These are phyloP conservation scores for Zygoascus meyerae DNA, from an alignment of 1,139 yeast species.

Conservation along the genomic window DNA sequence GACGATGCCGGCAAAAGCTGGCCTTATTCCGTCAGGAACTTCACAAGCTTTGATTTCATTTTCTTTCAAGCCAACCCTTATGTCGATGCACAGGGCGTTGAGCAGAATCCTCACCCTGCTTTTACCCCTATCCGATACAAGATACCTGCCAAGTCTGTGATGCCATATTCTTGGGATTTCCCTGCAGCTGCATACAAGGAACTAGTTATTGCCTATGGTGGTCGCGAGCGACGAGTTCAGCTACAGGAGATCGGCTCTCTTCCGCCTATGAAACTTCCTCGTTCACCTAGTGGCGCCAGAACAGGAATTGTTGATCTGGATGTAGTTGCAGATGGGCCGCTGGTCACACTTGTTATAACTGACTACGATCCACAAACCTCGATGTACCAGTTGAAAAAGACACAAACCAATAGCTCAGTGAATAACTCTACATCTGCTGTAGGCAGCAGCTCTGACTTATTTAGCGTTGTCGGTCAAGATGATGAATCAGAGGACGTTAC, in stretches of 20 bases:
- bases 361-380: conserved; percentile 75
- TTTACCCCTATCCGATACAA: conserved; percentile 56
- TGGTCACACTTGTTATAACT: conserved; percentile 79
- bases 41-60: conserved; percentile 75
- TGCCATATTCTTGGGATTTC: conserved; percentile 98
- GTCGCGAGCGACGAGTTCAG: conserved; percentile 72
- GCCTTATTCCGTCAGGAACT: conserved; percentile 91
- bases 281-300: conserved; percentile 30
- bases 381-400: conserved; percentile 48
- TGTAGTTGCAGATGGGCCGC: conserved; percentile 95
- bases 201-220: conserved; percentile 60
- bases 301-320: conserved; percentile 66
- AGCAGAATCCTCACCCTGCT: conserved; percentile 28
- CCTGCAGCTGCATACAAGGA: conserved; percentile 89
- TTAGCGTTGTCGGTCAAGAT: conserved; percentile 63
- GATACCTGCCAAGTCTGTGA: conserved; percentile 83
- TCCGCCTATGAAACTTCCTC: conserved; percentile 74
- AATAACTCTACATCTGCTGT: conserved; percentile 12
- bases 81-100: conserved; percentile 65
- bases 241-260: conserved; percentile 89
- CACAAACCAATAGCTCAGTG: conserved; percentile 9
- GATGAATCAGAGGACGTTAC: conserved; percentile 45
- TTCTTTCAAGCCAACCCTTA: conserved; percentile 85
- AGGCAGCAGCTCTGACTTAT: conserved; percentile 38
- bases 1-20: conserved; percentile 71